These are phyloP conservation scores for Diaporthe velutina DNA, from an alignment of 2,329 filamentous ascomycete genomes.

Conservation along the genomic window DNA sequence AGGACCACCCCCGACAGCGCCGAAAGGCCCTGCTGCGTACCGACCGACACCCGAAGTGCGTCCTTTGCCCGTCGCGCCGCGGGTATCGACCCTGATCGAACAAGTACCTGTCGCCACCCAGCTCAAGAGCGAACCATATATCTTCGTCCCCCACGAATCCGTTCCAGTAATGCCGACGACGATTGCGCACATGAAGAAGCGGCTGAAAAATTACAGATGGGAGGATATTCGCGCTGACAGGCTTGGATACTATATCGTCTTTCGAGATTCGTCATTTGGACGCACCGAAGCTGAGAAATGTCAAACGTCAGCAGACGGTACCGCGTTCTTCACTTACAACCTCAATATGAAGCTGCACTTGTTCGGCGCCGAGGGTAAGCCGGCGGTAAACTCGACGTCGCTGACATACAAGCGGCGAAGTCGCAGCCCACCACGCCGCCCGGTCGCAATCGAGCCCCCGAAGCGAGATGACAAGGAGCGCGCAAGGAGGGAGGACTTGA, in stretches of 20 bases:
- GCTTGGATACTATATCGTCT: constrained; percentile 92
- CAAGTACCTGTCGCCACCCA: constrained; percentile 66
- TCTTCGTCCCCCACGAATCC: constrained; percentile 88
- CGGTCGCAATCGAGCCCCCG: constrained; percentile 57
- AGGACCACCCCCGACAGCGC: constrained; percentile 84
- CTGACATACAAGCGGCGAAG: constrained; percentile 49
- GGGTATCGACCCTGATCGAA: constrained; percentile 37
- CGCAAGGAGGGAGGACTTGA: constrained; percentile 78
- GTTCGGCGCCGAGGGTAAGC: constrained; percentile 47
- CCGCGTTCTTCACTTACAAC: constrained; percentile 88
- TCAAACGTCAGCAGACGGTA: constrained; percentile 82
- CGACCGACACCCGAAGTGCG: constrained; percentile 52
- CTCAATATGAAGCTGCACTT: constrained; percentile 89
- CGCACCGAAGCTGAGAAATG: constrained; percentile 86
- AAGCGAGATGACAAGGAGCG: constrained; percentile 76
- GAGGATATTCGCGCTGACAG: constrained; percentile 86
- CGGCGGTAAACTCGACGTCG: constrained; percentile 47
- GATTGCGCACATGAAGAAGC: constrained; percentile 89
- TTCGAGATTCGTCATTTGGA: constrained; percentile 81
- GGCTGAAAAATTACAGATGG: constrained; percentile 85
- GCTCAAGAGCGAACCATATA: constrained; percentile 85
- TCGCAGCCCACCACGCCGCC: constrained; percentile 52
- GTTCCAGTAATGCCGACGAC: constrained; percentile 91
- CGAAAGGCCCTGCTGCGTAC: constrained; percentile 82
- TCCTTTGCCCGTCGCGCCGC: constrained; percentile 35